These are phyloP conservation scores for Talaromyces sp. DNA, from an alignment of 2,329 filamentous ascomycete genomes.

Conservation along the genomic window DNA sequence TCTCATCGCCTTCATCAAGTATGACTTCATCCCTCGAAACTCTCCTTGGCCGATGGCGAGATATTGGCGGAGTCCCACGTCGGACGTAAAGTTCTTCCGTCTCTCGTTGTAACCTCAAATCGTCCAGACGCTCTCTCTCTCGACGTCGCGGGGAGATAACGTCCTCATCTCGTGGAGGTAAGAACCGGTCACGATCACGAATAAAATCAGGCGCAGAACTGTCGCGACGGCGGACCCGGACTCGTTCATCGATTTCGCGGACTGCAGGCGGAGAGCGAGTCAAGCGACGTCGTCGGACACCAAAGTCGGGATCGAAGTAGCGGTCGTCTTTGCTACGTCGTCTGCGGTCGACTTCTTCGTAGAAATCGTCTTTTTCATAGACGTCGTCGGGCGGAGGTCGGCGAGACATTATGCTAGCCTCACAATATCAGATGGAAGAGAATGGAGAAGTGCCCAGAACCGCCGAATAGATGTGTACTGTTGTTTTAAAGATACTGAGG, in stretches of 20 bases:
- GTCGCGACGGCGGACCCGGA: conserved; percentile 38
- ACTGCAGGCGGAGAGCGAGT: conserved; percentile 40
- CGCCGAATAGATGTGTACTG: background rate
- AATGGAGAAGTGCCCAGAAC: background rate
- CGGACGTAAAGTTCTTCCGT: conserved; percentile 17
- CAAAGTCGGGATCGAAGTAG: conserved; percentile 27
- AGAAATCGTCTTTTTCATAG: conserved; percentile 30
- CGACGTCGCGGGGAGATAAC: conserved; percentile 14
- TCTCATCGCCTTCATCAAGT: conserved; percentile 17
- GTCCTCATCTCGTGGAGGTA: conserved; percentile 24
- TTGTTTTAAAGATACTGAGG: background rate
- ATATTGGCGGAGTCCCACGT: conserved; percentile 8
- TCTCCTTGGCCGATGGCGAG: conserved; percentile 26
- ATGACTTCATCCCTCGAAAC: conserved; percentile 14
- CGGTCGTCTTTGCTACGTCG: conserved; percentile 27
- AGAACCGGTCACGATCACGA: conserved; percentile 15
- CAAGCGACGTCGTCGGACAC: conserved; percentile 23
- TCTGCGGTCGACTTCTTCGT: conserved; percentile 25
- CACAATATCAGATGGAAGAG: background rate
- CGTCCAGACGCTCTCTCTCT: conserved; percentile 27
- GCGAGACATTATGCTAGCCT: conserved; percentile 29
- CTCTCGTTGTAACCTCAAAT: conserved; percentile 24
- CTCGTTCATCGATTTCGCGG: conserved; percentile 39
- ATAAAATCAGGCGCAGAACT: conserved; percentile 34
- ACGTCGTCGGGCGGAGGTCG: conserved; percentile 26